Evolutionary conservation across 108 stramenopile genomes (phyloP), one percentile per base, ranked within the genome.

Genomic region (Skeletonema costatum): DNA sequence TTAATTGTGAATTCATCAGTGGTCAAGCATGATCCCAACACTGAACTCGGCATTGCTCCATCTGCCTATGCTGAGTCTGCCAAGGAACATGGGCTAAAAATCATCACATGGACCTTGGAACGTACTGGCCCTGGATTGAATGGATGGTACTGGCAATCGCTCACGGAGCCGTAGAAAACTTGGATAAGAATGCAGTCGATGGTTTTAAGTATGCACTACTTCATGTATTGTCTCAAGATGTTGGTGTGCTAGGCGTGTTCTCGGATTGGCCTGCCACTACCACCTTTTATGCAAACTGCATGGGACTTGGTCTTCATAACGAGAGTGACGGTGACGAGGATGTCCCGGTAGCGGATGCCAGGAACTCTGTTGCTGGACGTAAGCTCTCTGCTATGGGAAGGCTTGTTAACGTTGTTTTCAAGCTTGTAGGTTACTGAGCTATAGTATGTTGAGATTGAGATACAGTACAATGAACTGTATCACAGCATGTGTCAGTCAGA

Each of bases 281-380:
- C 4, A 89, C 92, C 0, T 90, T 92, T 81, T 90, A 70, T 74
- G 92, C 88, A 68, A 92, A 90, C 72, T 92, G 89, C 75, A 84
- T 80, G 82, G 83, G 69, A 19, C 29, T 88, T 35, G 59, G 66
- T 12, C 38, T 75, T 19, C 66, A 25, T 25, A 25, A 0, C 25
- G 25, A 25, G 25, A 25, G 25, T 25, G 25, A 25, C 25, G 25
- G 25, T 25, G 25, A 25, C 25, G 25, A 25, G 25, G 25, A 25
- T 25, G 25, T 25, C 25, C 25, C 25, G 0, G 25, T 25, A 25
- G 25, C 25, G 25, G 25, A 25, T 25, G 25, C 25, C 0, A 25
- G 25, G 0, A 25, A 25, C 25, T 25, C 25, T 25, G 25, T 25
- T 25, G 25, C 25, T 25, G 25, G 25, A 25, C 25, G 25, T 25